Evolutionary conservation across 495 filamentous ascomycete genomes (phyloP).

Genomic region (Aspergillus leporis): DNA sequence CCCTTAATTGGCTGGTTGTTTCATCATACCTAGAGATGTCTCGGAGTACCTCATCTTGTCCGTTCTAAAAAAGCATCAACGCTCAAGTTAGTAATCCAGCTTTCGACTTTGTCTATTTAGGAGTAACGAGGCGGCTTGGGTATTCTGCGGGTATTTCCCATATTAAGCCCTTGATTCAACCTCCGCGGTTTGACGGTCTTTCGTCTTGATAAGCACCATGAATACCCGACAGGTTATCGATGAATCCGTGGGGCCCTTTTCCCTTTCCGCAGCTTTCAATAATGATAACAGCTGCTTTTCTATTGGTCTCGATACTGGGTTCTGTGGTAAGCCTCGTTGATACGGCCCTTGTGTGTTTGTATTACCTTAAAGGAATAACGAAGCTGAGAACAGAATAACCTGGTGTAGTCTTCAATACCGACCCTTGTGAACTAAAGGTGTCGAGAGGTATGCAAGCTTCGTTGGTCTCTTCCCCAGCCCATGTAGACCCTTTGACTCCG

Average conservation of each 20-base stretch:
- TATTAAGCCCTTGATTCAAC: conserved; percentile 1
- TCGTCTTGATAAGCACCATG: conserved; percentile 52
- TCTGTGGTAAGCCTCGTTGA: conserved; percentile 65
- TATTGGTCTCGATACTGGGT: conserved; percentile 83
- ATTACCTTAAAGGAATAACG: conserved; percentile 9
- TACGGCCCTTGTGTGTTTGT: neutral
- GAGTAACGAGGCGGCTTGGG: neutral
- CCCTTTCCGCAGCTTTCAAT: conserved; percentile 85
- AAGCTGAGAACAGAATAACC: conserved; percentile 14
- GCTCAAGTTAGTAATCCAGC: neutral
- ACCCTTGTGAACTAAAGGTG: conserved; percentile 73
- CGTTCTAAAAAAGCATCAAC: neutral
- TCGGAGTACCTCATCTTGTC: too few relatives aligned
- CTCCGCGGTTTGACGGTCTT: conserved; percentile 7
- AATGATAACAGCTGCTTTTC: conserved; percentile 84
- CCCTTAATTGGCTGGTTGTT: neutral
- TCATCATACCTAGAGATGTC: neutral
- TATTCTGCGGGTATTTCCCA: neutral
- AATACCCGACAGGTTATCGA: conserved; percentile 89
- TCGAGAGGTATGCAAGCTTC: conserved; percentile 52
- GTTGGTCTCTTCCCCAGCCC: neutral
- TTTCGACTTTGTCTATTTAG: neutral
- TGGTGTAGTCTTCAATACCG: conserved; percentile 69
- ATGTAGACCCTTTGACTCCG: neutral
- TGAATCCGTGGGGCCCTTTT: conserved; percentile 68